These are phyloP conservation scores for Trichophaea hybrida DNA, from an alignment of 2,329 filamentous ascomycete species.

Conservation along the genomic window DNA sequence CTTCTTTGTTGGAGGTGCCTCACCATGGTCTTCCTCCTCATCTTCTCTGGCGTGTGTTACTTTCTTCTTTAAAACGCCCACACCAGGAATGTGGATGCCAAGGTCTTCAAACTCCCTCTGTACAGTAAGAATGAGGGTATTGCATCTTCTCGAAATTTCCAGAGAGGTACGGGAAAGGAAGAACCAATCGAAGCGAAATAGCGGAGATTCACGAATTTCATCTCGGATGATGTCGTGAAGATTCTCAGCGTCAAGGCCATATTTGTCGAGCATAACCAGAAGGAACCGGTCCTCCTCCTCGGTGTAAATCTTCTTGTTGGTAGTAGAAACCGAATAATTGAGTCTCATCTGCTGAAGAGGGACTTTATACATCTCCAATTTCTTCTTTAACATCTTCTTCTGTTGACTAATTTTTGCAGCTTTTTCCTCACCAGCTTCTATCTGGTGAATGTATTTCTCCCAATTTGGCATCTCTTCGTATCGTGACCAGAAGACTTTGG, in stretches of 20 bases:
- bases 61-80: slow-evolving; percentile 40
- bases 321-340: slow-evolving; percentile 96
- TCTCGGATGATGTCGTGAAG: slow-evolving; percentile 93
- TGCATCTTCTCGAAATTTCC: slow-evolving; percentile 83
- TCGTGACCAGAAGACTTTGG: slow-evolving; percentile 91
- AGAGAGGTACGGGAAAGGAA: slow-evolving; percentile 88
- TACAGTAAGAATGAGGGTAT: slow-evolving; percentile 84
- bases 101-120: slow-evolving; percentile 81
- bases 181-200: slow-evolving; percentile 99
- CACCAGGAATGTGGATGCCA: slow-evolving; percentile 30
- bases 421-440: slow-evolving; percentile 86
- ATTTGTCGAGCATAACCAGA: slow-evolving; percentile 80
- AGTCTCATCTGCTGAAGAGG: slow-evolving; percentile 95
- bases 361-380: slow-evolving; percentile 93
- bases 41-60: slow-evolving; percentile 53
- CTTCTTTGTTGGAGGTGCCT: slow-evolving; percentile 82
- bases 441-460: slow-evolving; percentile 71
- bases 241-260: slow-evolving; percentile 78
- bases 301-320: slow-evolving; percentile 99
- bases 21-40: slow-evolving; percentile 63
- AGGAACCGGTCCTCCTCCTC: slow-evolving; percentile 96
- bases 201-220: slow-evolving; percentile 81
- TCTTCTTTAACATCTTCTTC: slow-evolving; percentile 82
- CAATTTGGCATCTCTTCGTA: slow-evolving; percentile 85
- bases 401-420: slow-evolving; percentile 81